These are phyloP conservation scores for Backusella westeae DNA, from an alignment of 192 early-diverging fungal genomes.

Conservation along the genomic window DNA sequence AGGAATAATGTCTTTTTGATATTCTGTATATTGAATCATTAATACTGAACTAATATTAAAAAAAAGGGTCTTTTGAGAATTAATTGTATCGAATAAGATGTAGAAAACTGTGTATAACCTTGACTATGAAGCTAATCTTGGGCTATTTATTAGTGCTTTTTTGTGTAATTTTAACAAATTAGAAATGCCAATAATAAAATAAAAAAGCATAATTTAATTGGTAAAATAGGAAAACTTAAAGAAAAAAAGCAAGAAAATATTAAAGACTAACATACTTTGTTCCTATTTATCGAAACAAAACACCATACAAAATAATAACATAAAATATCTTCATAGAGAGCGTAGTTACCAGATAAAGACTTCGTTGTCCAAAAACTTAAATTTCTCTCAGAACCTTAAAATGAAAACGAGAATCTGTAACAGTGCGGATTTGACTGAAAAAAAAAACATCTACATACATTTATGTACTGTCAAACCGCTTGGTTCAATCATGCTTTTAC, in stretches of 20 bases:
- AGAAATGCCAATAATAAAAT: background rate
- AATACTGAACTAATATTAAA: background rate
- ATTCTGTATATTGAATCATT: background rate
- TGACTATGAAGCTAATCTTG: background rate
- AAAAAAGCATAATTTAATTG: background rate
- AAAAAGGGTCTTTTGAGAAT: background rate
- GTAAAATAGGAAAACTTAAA: background rate
- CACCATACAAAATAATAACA: background rate
- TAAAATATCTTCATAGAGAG: background rate
- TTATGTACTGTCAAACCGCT: background rate
- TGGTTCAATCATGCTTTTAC: background rate
- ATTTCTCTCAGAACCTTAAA: background rate
- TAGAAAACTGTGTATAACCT: background rate
- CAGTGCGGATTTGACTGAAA: background rate
- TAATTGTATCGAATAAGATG: background rate
- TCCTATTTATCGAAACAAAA: background rate
- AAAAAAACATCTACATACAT: background rate
- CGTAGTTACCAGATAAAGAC: background rate
- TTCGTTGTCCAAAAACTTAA: background rate
- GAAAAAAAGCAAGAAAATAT: background rate
- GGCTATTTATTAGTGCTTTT: background rate
- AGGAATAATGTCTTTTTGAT: background rate
- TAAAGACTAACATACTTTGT: background rate
- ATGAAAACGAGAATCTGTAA: background rate
- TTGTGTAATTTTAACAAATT: conserved; percentile 8